A percentile compares a stretch with the other conserved stretches of the same genome.
These are phyloP conservation scores for Chrysoporthe puriensis DNA, from an alignment of 2,329 filamentous ascomycete species.

Conservation along the genomic window DNA sequence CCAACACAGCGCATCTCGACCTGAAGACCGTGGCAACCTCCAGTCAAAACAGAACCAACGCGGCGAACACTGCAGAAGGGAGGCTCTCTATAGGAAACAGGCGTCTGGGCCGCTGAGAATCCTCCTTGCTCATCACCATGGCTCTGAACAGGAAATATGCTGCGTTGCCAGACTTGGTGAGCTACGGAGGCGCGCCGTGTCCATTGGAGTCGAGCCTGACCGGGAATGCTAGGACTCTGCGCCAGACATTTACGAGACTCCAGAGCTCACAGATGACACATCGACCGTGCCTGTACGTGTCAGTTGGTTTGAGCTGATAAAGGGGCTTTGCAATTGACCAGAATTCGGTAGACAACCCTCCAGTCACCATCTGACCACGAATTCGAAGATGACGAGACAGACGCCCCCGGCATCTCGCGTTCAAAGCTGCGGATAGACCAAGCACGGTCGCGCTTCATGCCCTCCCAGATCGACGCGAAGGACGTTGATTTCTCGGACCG, in stretches of 20 bases:
- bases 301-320: not conserved
- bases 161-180: constrained; percentile 76
- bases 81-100: not conserved
- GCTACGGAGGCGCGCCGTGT: constrained; percentile 23
- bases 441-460: constrained; percentile 79
- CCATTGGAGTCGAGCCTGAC: constrained; percentile 31
- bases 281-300: constrained; percentile 77
- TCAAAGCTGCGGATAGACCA: constrained; percentile 76
- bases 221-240: constrained; percentile 70
- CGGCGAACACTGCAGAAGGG: not conserved
- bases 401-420: constrained; percentile 71
- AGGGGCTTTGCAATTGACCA: not conserved
- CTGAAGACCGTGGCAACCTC: not conserved
- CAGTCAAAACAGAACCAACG: not conserved
- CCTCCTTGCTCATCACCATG: constrained; percentile 51
- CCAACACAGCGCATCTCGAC: not conserved
- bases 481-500: constrained; percentile 90
- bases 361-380: constrained; percentile 65
- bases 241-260: constrained; percentile 95
- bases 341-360: constrained; percentile 56
- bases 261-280: constrained; percentile 86
- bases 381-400: constrained; percentile 64
- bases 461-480: constrained; percentile 73
- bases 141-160: constrained; percentile 82
- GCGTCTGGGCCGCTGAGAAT: not conserved